phyloP scores from a whole-genome alignment of 2,329 filamentous ascomycete species.

The Cladosporium cucumerinum region DNA sequence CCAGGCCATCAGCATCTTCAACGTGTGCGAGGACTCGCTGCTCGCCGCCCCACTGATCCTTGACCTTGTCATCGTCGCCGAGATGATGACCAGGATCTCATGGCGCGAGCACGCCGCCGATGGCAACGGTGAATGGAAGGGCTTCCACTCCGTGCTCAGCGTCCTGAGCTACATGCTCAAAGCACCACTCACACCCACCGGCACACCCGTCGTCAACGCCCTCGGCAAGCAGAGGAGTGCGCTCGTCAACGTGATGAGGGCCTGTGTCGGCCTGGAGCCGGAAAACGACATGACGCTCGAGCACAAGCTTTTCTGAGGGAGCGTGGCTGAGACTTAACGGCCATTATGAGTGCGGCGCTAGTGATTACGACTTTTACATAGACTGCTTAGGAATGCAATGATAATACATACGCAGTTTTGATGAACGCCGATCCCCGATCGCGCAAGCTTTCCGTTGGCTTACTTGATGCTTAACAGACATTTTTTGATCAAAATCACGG shows the following conservation, averaged over 20 bases:
- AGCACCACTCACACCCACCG: slow-evolving; percentile 89
- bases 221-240: slow-evolving; percentile 93
- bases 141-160: slow-evolving; percentile 95
- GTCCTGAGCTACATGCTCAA: slow-evolving; percentile 98
- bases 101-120: slow-evolving; percentile 61
- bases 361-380: not conserved
- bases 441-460: not conserved
- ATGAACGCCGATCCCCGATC: not conserved
- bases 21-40: slow-evolving; percentile 97
- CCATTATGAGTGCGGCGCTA: not conserved
- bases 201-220: slow-evolving; percentile 92
- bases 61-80: slow-evolving; percentile 84
- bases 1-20: slow-evolving; percentile 97
- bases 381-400: not conserved
- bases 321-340: not conserved
- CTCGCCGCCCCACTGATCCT: slow-evolving; percentile 96
- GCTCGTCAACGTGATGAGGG: slow-evolving; percentile 97
- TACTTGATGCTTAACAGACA: not conserved
- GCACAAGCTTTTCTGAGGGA: slow-evolving; percentile 77
- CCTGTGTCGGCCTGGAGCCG: slow-evolving; percentile 91
- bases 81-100: slow-evolving; percentile 98
- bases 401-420: not conserved
- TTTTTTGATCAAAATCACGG: not conserved
- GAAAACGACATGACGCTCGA: slow-evolving; percentile 99
- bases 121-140: slow-evolving; percentile 69